Evolutionary conservation across 495 filamentous ascomycete genomes (phyloP), one percentile per base, ranked within the genome.

Genomic region (Friedmanniomyces endolithicus): DNA sequence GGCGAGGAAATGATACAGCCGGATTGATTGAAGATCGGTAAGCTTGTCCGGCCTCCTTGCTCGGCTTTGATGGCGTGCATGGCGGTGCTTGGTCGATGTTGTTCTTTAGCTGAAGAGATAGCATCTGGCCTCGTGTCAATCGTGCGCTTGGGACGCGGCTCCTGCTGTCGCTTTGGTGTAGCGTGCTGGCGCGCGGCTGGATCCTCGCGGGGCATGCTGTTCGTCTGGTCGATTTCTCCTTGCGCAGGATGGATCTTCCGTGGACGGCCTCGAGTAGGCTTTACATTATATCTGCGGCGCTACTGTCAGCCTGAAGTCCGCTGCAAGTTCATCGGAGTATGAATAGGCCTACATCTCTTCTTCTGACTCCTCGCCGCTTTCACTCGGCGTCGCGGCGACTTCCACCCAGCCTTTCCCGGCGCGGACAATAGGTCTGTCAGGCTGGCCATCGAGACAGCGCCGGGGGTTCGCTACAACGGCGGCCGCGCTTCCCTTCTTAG

Each of bases 101-200:
- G 3, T n/a, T 14, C 37, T 41, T 2, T 2, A 6, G 37, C 17
- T 19, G 17, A 4, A 2, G 37, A 16, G 12, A 14, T 4, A 41
- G 14, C 4, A 9, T 31, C 17, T 6, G 37, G 37, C 37, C 16
- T 2, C 6, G 12, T 2, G 6, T 41, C 37, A 14, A 41, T 41
- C 37, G 12, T 14, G 17, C 37, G 37, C 37, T 41, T 41, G 2
- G 12, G 37, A 16, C 37, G 37, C 6, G 11, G 44, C 17, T 47
- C 44, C 74, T 76, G 24, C 67, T 34, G 29, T 3, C 33, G 40
- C 33, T 11, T 52, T 14, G 3, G 37, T 14, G 37, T n/a, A 19
- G 17, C 11, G 6, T 50, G 48, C 33, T 33, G 23, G 3, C 48
- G 3, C 7, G 12, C 23, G n/a, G 11, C 23, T 17, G 11, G 48